Evolutionary conservation across 148 eudicot species (phyloP), one percentile per base, ranked within the genome.

Genomic region (Rhododendron ferrugineum): DNA sequence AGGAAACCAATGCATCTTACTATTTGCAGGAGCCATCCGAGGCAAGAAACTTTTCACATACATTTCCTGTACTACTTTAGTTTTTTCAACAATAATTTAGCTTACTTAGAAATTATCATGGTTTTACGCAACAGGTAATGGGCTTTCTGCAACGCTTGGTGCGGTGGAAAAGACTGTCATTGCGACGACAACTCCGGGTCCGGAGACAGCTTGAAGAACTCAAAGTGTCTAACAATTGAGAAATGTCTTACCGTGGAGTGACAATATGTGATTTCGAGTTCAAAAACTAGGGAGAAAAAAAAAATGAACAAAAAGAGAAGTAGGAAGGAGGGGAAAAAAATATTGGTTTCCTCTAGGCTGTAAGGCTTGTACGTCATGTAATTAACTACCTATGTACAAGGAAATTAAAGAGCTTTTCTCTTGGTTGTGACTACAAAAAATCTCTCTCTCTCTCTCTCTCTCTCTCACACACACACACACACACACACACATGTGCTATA

Each of bases 1-100:
- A 93, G 88, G 98, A 97, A 80, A 97, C 99, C 50, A 88, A 92
- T 82, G 99, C 99, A 15, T 92, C 98, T 66, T 97, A 95, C 68
- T 91, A 92, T 81, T 84, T 97, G 74, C 95, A 90, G 44, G 99
- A 93, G 64, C 98, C 99, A 28, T 88, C 94, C 10, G 98, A 97
- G 98, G 99, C 89, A 84, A 82, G 44, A 28, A 58, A 18, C 6
- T 15, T 47, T 56, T 3, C 28, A 68, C 18, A 1, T 68, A 28
- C 6, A 23, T 80, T 10, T 11, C 15, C 6, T 14, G 11, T 47
- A 4, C 28, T 40, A 62, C 7, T 83, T 42, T 64, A 44, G 20
- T 26, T 1, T 18, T 20, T 6, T 56, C 64, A 2, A 16, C 18
- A 66, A 5, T 16, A 22, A 6, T 14, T 58, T 20, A 32, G n/a